These are phyloP conservation scores for Capsicum rhomboideum DNA, from an alignment of 257 asterid genomes.

Conservation along the genomic window DNA sequence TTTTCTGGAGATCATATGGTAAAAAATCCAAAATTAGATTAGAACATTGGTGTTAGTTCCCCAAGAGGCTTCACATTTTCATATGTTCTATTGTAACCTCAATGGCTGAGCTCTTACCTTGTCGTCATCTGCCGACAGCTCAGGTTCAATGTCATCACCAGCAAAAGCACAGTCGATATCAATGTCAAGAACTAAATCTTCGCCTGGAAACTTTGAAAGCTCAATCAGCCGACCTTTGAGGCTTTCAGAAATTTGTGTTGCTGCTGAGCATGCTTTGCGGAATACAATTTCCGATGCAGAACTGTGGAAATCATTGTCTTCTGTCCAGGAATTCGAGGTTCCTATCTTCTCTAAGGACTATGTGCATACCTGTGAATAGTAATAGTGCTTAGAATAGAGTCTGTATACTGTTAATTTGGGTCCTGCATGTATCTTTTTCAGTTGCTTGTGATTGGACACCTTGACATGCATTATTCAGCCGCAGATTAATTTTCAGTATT, in stretches of 20 bases:
- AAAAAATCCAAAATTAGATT: not conserved
- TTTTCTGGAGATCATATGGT: not conserved
- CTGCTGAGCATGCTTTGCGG: slow-evolving; percentile 89
- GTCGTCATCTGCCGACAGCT: slow-evolving; percentile 54
- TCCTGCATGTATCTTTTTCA: not conserved
- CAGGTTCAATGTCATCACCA: slow-evolving; percentile 38
- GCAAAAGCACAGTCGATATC: slow-evolving; percentile 38
- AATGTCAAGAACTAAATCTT: slow-evolving; percentile 79
- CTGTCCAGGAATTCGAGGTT: slow-evolving; percentile 88
- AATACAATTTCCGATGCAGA: slow-evolving; percentile 66
- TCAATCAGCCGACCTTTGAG: slow-evolving; percentile 86
- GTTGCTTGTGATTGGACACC: not conserved
- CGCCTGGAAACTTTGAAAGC: slow-evolving; percentile 80
- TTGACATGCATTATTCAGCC: slow-evolving; percentile 4
- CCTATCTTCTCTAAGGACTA: slow-evolving; percentile 7
- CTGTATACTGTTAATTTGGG: not conserved
- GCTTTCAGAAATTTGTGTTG: slow-evolving; percentile 88
- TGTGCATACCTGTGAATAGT: not conserved
- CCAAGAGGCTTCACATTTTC: not conserved
- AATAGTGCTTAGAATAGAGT: not conserved
- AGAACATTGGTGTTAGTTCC: not conserved
- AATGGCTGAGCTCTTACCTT: slow-evolving; percentile 18
- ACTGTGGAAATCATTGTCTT: slow-evolving; percentile 66
- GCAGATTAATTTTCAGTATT: not conserved
- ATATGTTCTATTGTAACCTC: not conserved